Conservation (phyloP, 202 grass and related monocot genomes). For the Zoysia matrella region DNA sequence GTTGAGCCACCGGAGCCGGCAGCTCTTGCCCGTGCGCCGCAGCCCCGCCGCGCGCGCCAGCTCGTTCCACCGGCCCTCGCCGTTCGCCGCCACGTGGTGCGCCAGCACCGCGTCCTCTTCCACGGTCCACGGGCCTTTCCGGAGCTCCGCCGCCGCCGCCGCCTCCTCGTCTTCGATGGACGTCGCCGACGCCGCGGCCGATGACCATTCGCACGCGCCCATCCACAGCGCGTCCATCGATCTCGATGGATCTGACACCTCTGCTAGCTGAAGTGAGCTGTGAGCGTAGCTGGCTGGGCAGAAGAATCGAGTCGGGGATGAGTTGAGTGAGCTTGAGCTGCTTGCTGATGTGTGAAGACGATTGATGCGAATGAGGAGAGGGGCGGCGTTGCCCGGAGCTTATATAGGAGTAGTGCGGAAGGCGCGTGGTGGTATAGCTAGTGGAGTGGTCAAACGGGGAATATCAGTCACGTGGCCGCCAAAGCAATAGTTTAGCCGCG, state of each 20-base stretch:
- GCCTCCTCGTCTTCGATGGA: background rate
- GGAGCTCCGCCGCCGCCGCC: slow-evolving; percentile 31
- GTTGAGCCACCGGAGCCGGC: slow-evolving; percentile 89
- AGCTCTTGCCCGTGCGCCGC: slow-evolving; percentile 88
- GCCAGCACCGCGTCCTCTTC: slow-evolving; percentile 78
- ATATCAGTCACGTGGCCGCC: slow-evolving; percentile 47
- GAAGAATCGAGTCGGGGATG: no score
- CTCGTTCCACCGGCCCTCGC: slow-evolving; percentile 13
- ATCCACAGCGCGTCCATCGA: background rate
- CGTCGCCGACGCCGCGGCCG: background rate
- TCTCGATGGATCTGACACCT: no score
- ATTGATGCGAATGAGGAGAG: background rate
- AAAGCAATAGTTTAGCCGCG: slow-evolving; percentile 13
- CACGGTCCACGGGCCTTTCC: slow-evolving; percentile 73
- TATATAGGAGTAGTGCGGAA: slow-evolving; percentile 28
- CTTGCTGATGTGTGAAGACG: background rate
- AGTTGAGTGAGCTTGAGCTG: background rate
- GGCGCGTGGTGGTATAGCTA: background rate
- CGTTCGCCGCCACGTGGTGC: slow-evolving; percentile 55
- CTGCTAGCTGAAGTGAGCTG: no score
- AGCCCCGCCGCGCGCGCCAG: slow-evolving; percentile 62
- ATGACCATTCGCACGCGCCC: slow-evolving; percentile 4
- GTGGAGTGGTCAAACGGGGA: slow-evolving; percentile 50
- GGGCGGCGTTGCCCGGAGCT: background rate
- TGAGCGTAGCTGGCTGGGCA: no score